Base-by-base conservation (phyloP, 164 flowering plant genomes). In the Macadamia integrifolia region DNA sequence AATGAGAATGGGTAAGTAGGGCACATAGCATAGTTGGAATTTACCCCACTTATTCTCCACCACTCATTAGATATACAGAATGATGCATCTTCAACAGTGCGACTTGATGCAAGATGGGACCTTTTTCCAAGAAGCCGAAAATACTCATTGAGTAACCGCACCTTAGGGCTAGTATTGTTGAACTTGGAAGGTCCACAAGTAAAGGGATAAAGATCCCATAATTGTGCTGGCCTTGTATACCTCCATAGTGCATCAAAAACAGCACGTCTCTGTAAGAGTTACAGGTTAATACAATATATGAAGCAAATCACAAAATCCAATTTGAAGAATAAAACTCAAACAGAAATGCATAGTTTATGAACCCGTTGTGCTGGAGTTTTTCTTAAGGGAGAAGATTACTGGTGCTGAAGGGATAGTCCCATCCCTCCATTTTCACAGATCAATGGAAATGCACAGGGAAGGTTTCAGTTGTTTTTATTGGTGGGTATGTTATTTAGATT, bases 201-300 rank as follows among this genome's bases (percentile, higher is more conserved):
- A 81, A 90, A 91, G 73, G 96, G 82, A 81, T 91, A 95, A 58
- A 92, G 89, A 81, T 95, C 98, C 90, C 97, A 83, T 40, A 88
- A 60, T 68, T 81, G 85, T 65, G 77, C 48, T 48, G 96, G 94
- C 79, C 88, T 91, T 59, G 89, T 82, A 62, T 84, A 84, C 82
- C 83, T 80, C 69, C 78, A 40, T 68, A 95, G 73, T 69, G 97
- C 97, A 65, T 87, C 88, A 81, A 80, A 84, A 18, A 92, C 79
- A 56, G 78, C 84, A 66, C 95, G 93, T 69, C 99, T 87, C 99
- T 95, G 90, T 63, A 76, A 74, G n/a, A 74, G 71, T 18, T 42
- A 46, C 50, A 58, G 53, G 30, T 62, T 52, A 52, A 14, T 42
- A 68, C 9, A 17, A 35, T 55, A 56, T 30, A 52, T 2, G 12